Evolutionary conservation across 179 eudicot species (phyloP).

Genomic region (Gypsophila paniculata): DNA sequence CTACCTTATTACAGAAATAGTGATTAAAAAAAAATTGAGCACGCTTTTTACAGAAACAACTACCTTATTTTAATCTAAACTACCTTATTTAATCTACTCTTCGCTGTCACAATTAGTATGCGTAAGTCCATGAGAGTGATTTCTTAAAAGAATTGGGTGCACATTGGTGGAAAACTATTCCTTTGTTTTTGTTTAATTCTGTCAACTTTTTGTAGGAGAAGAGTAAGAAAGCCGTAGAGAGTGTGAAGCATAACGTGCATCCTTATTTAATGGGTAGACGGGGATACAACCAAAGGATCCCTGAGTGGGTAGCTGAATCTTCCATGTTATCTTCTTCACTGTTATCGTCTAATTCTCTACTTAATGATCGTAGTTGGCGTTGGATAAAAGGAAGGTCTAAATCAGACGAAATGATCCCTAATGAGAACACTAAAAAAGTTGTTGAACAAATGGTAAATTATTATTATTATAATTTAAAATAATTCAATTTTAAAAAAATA

Average conservation of each 20-base stretch:
- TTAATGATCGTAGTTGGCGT: not conserved
- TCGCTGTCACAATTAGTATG: too few relatives aligned
- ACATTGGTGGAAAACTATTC: too few relatives aligned
- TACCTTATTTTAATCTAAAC: too few relatives aligned
- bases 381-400: slow-evolving; percentile 11
- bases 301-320: not conserved
- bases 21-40: too few relatives aligned
- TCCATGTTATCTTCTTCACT: not conserved
- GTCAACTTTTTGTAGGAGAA: not conserved
- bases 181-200: too few relatives aligned
- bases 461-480: not conserved
- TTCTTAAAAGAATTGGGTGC: too few relatives aligned
- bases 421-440: slow-evolving; percentile 10
- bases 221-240: not conserved
- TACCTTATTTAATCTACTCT: too few relatives aligned
- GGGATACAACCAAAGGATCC: not conserved
- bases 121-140: too few relatives aligned
- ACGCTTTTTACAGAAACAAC: too few relatives aligned
- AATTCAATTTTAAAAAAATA: not conserved
- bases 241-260: not conserved
- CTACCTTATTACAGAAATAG: too few relatives aligned
- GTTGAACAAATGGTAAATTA: not conserved
- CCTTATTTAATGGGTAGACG: slow-evolving; percentile 1
- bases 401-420: not conserved
- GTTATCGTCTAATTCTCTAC: not conserved